These are phyloP conservation scores for Hirschfeldia incana DNA, from an alignment of 345 rosid genomes.

Conservation along the genomic window DNA sequence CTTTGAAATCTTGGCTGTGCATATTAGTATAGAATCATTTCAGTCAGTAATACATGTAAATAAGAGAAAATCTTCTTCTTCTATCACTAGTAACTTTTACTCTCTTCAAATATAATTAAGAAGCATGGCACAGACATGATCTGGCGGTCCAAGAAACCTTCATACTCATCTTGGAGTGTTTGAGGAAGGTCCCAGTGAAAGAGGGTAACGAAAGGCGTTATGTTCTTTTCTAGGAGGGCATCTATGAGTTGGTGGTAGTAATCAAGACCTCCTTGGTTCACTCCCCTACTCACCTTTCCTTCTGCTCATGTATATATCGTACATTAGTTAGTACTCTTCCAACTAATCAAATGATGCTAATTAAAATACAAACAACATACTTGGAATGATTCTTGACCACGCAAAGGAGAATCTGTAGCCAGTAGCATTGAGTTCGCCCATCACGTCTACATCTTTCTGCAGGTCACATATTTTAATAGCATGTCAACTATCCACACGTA, in stretches of 20 bases:
- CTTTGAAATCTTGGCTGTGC: not conserved
- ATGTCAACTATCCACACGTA: not conserved
- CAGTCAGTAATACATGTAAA: not conserved
- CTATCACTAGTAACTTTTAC: not conserved
- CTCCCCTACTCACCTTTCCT: slow-evolving; percentile 3
- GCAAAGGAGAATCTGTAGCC: not conserved
- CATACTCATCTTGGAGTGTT: not conserved
- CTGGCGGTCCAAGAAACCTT: not conserved
- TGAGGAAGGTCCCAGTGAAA: slow-evolving; percentile 1
- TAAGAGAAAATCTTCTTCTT: not conserved
- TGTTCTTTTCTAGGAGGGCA: not conserved
- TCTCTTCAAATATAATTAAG: not conserved
- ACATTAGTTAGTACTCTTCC: not conserved
- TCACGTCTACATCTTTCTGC: not conserved
- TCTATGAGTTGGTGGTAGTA: not conserved
- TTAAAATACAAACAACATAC: not conserved
- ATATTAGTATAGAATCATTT: not conserved
- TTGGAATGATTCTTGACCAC: not conserved
- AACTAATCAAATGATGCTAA: not conserved
- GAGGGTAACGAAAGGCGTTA: not conserved
- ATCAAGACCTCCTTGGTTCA: not conserved
- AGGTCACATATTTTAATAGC: not conserved
- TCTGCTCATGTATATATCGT: not conserved
- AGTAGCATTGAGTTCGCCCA: not conserved
- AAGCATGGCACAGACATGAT: not conserved